Evolutionary conservation across 371 early-diverging fungal genomes (phyloP).

Genomic region (Neoconidiobolus thromboides): DNA sequence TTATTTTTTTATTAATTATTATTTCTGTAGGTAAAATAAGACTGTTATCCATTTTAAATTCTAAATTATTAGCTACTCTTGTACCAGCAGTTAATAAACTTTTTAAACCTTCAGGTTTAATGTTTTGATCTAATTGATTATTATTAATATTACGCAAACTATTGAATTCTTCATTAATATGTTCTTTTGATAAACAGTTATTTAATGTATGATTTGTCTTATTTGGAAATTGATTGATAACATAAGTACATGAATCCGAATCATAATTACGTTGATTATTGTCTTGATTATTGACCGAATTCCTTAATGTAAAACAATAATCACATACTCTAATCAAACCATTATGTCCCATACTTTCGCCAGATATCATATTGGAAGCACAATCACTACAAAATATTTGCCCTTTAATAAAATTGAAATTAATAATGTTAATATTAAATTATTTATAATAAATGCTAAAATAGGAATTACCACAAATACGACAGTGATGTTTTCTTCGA

Average conservation of each 20-base stretch:
- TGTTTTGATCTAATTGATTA: background rate
- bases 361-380: conserved; percentile 53
- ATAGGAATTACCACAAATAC: conserved; percentile 43
- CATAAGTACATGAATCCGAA: background rate
- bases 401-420: conserved; percentile 16
- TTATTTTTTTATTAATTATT: background rate
- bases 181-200: background rate
- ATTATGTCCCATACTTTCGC: conserved; percentile 42
- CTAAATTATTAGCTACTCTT: background rate
- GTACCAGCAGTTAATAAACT: background rate
- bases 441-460: background rate
- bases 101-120: background rate
- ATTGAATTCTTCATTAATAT: background rate
- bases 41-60: background rate
- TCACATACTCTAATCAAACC: conserved; percentile 62
- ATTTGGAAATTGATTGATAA: background rate
- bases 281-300: background rate
- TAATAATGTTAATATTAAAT: background rate
- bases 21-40: background rate
- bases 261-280: background rate
- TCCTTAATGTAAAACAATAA: conserved; percentile 24
- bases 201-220: background rate
- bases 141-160: background rate
- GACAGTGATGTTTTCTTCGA: conserved; percentile 63
- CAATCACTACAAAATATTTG: conserved; percentile 68